A percentile compares a stretch with the other conserved stretches of the same genome.
phyloP scores from a whole-genome alignment of 192 early-diverging fungal species.

The Glomus cerebriforme region DNA sequence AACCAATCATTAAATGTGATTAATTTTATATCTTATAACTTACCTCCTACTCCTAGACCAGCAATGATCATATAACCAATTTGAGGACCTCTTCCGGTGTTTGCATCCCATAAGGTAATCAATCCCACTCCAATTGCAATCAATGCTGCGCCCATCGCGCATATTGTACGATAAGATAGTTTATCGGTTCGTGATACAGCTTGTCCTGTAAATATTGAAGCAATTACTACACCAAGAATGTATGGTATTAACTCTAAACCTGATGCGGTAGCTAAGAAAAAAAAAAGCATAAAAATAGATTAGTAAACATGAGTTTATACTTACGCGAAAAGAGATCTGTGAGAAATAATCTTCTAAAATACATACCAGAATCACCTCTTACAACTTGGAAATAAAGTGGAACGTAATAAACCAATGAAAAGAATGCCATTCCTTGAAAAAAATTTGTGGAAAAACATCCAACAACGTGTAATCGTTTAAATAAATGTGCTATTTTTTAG shows the following conservation, averaged over 20 bases:
- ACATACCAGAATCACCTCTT: conserved; percentile 51
- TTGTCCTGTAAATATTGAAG: conserved; percentile 67
- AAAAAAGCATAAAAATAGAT: background rate
- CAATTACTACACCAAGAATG: conserved; percentile 69
- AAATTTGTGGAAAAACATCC: conserved; percentile 62
- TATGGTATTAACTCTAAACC: conserved; percentile 77
- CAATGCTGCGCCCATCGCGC: conserved; percentile 62
- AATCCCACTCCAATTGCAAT: conserved; percentile 67
- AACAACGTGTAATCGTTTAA: conserved; percentile 62
- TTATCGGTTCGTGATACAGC: conserved; percentile 52
- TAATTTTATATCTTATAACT: too few species aligned
- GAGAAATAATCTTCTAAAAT: background rate
- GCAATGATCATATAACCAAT: conserved; percentile 67
- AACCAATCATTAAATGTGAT: too few species aligned
- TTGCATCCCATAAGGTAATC: conserved; percentile 57
- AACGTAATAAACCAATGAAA: conserved; percentile 73
- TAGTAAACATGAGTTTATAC: too few species aligned
- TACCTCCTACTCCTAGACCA: conserved; percentile 71
- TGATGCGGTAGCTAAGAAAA: conserved; percentile 59
- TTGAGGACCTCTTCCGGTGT: conserved; percentile 51
- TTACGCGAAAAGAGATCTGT: too few species aligned
- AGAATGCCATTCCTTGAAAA: conserved; percentile 65
- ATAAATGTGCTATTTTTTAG: conserved; percentile 45
- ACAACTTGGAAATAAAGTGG: conserved; percentile 85
- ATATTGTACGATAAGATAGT: conserved; percentile 62